Evolutionary conservation across 495 filamentous ascomycete genomes (phyloP).

Genomic region (Aspergillus cavernicola): DNA sequence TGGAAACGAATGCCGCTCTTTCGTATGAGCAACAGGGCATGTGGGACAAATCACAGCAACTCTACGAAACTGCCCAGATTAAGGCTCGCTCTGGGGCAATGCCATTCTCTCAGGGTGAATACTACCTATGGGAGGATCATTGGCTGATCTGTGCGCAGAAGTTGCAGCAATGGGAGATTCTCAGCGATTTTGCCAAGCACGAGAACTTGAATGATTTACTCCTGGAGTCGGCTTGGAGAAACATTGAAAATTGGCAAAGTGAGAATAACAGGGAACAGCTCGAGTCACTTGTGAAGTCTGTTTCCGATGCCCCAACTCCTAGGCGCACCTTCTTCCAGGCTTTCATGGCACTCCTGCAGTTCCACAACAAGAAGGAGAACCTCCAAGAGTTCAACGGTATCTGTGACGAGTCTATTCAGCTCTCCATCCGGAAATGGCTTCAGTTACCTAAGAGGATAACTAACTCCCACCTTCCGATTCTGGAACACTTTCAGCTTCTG

Average conservation of each 20-base stretch:
- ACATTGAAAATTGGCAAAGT: slow-evolving; percentile 87
- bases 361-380: slow-evolving; percentile 82
- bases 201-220: slow-evolving; percentile 98
- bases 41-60: slow-evolving; percentile 96
- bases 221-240: slow-evolving; percentile 90
- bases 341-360: slow-evolving; percentile 92
- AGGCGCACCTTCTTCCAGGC: slow-evolving; percentile 93
- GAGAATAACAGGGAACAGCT: slow-evolving; percentile 81
- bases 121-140: slow-evolving; percentile 99
- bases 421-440: slow-evolving; percentile 97
- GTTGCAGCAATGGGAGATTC: slow-evolving; percentile 96
- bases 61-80: slow-evolving; percentile 95
- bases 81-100: slow-evolving; percentile 90
- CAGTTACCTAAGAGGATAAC: slow-evolving; percentile 90
- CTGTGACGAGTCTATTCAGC: slow-evolving; percentile 93
- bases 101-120: slow-evolving; percentile 93
- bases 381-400: slow-evolving; percentile 77
- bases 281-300: slow-evolving; percentile 85
- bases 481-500: slow-evolving; percentile 98
- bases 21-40: slow-evolving; percentile 98
- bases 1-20: slow-evolving; percentile 92
- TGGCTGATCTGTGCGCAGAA: slow-evolving; percentile 98
- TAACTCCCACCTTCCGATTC: slow-evolving; percentile 88
- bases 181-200: slow-evolving; percentile 97
- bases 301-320: slow-evolving; percentile 95